Evolutionary conservation across 78 protist species (phyloP).

Genomic region (Chrysochromulina tobinii): DNA sequence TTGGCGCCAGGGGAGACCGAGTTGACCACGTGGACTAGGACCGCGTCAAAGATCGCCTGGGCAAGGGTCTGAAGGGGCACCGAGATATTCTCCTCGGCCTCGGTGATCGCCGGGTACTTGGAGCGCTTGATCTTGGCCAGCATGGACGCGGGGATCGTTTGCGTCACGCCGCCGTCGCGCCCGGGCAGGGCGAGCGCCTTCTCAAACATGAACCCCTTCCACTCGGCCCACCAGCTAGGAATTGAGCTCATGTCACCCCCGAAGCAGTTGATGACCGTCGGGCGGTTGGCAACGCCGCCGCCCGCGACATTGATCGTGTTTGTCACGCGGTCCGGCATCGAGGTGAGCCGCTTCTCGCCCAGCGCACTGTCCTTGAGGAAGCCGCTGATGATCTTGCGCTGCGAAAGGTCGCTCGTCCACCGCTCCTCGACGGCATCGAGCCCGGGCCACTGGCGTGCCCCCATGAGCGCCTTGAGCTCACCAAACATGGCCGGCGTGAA

Average conservation of each 20-base stretch:
- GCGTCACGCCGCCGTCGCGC: neutral
- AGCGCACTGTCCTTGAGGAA: neutral
- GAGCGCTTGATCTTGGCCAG: neutral
- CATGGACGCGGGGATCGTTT: neutral
- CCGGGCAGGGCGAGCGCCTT: neutral
- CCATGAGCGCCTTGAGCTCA: neutral
- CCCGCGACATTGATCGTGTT: conserved; percentile 3
- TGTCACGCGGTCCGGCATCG: conserved; percentile 29
- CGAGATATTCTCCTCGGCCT: conserved; percentile 4
- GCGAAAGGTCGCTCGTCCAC: neutral
- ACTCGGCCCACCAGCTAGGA: conserved; percentile 24
- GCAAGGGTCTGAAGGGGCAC: conserved; percentile 26
- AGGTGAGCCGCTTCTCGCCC: neutral
- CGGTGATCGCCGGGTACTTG: conserved; percentile 30
- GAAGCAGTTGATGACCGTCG: conserved; percentile 53
- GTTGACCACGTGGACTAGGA: conserved; percentile 38
- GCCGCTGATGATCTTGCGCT: neutral
- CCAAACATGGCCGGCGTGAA: neutral
- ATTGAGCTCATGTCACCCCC: neutral
- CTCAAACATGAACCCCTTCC: conserved; percentile 42
- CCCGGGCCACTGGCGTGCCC: neutral
- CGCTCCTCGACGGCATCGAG: neutral
- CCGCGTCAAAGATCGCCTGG: conserved; percentile 45
- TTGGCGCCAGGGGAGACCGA: neutral
- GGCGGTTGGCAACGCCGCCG: conserved; percentile 9